A percentile compares a stretch with the other conserved stretches of the same genome.
Evolutionary conservation across 2,329 filamentous ascomycete genomes (phyloP).

Genomic region (Penicillium sp.): DNA sequence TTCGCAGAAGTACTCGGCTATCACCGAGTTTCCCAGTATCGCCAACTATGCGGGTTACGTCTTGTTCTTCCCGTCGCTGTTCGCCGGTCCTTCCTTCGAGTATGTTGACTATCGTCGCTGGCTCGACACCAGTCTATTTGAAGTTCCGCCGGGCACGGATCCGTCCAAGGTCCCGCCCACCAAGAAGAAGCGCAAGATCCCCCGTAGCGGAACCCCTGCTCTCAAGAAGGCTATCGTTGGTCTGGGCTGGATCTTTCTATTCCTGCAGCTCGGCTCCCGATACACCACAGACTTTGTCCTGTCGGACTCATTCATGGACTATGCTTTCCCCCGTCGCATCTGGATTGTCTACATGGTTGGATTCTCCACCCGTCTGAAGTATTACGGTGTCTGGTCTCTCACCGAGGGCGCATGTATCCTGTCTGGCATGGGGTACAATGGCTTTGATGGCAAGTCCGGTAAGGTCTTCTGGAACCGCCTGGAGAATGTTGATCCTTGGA

Average conservation of each 20-base stretch:
- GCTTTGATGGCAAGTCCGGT: constrained; percentile 78
- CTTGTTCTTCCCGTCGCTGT: constrained; percentile 88
- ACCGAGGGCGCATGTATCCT: constrained; percentile 94
- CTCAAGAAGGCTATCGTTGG: constrained; percentile 71
- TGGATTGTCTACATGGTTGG: constrained; percentile 82
- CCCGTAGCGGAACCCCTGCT: constrained; percentile 83
- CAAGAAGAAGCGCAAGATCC: constrained; percentile 86
- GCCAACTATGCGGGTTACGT: constrained; percentile 88
- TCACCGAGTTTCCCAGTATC: constrained; percentile 69
- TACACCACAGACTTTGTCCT: constrained; percentile 66
- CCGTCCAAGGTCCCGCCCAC: constrained; percentile 81
- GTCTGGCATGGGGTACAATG: constrained; percentile 89
- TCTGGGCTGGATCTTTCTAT: constrained; percentile 74
- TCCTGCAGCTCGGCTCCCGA: constrained; percentile 67
- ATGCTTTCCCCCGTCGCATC: constrained; percentile 68
- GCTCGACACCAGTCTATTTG: constrained; percentile 94
- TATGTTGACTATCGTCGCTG: constrained; percentile 89
- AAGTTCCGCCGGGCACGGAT: constrained; percentile 75
- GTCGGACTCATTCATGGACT: constrained; percentile 63
- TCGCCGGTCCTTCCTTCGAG: constrained; percentile 90
- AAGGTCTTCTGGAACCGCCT: constrained; percentile 87
- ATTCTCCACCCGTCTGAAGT: constrained; percentile 80
- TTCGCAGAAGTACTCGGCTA: constrained; percentile 76
- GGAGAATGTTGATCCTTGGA: constrained; percentile 82
- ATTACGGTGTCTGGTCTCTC: constrained; percentile 93